These are phyloP conservation scores for Anastatica hierochuntica DNA, from an alignment of 345 rosid genomes.

Conservation along the genomic window DNA sequence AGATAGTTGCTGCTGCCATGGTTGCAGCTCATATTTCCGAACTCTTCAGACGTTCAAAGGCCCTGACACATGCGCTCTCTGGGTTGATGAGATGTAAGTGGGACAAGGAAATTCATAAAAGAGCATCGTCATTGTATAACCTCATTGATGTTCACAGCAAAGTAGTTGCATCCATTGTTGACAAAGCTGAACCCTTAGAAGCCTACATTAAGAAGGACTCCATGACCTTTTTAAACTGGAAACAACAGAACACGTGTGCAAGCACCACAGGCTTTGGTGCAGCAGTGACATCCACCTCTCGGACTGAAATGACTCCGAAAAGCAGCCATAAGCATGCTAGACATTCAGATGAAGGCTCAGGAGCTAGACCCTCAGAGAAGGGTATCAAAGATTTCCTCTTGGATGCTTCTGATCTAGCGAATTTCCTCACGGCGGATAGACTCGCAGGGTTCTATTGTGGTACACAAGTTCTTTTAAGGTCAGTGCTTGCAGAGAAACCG, in stretches of 20 bases:
- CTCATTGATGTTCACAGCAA: conserved; percentile 94
- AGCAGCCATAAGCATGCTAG: conserved; percentile 36
- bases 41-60: conserved; percentile 79
- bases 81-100: conserved; percentile 84
- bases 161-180: conserved; percentile 83
- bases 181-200: conserved; percentile 91
- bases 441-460: conserved; percentile 80
- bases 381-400: conserved; percentile 49
- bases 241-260: conserved; percentile 35
- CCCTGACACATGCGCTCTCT: conserved; percentile 78
- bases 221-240: conserved; percentile 27
- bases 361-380: conserved; percentile 41
- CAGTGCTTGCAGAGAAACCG: conserved; percentile 81
- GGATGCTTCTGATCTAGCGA: conserved; percentile 96
- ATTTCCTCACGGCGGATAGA: conserved; percentile 86
- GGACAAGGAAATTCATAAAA: conserved; percentile 67
- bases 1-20: conserved; percentile 99
- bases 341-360: conserved; percentile 36
- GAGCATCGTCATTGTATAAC: conserved; percentile 82
- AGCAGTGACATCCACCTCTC: conserved; percentile 33
- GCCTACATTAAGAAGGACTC: conserved; percentile 62
- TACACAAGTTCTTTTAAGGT: conserved; percentile 70
- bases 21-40: conserved; percentile 98
- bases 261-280: conserved; percentile 31
- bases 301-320: conserved; percentile 36